A percentile compares a stretch with the other conserved stretches of the same genome.
Evolutionary conservation across 2,329 filamentous ascomycete species (phyloP).

Genomic region (Fusarium marasasianum): DNA sequence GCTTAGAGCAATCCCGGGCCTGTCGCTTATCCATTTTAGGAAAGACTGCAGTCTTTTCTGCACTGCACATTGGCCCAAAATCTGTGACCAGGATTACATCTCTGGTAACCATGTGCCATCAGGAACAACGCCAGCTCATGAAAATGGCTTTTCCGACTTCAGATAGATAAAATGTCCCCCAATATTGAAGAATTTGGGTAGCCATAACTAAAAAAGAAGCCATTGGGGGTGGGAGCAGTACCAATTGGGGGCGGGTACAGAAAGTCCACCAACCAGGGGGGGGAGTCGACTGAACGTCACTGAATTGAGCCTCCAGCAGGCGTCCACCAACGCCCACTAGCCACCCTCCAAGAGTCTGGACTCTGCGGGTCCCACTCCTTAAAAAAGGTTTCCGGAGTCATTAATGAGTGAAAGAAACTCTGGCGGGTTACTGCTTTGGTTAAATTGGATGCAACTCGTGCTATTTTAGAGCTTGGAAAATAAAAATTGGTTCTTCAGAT

Average conservation of each 20-base stretch:
- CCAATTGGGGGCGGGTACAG: constrained; percentile 37
- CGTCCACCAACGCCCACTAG: constrained; percentile 6
- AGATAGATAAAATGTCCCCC: constrained; percentile 18
- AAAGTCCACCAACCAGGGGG: constrained; percentile 38
- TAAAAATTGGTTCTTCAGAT: not conserved
- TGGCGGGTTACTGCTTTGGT: constrained; percentile 24
- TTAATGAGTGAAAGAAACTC: constrained; percentile 6
- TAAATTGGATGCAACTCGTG: not conserved
- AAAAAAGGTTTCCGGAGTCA: constrained; percentile 31
- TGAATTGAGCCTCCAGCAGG: constrained; percentile 25
- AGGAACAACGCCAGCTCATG: constrained; percentile 25
- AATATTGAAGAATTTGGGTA: constrained; percentile 33
- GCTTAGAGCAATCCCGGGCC: not conserved
- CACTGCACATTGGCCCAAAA: constrained; percentile 2
- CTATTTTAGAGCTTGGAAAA: not conserved
- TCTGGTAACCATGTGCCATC: constrained; percentile 26
- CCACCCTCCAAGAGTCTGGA: constrained; percentile 17
- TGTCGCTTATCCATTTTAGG: constrained; percentile 20
- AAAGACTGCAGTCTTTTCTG: not conserved
- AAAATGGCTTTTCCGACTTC: constrained; percentile 12
- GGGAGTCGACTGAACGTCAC: constrained; percentile 11
- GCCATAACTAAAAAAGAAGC: not conserved
- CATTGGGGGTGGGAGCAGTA: constrained; percentile 32
- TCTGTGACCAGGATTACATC: constrained; percentile 14
- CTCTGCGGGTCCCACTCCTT: constrained; percentile 12